Conservation (phyloP, 768 basidiomycete genomes). For the Mrakia blollopis region DNA sequence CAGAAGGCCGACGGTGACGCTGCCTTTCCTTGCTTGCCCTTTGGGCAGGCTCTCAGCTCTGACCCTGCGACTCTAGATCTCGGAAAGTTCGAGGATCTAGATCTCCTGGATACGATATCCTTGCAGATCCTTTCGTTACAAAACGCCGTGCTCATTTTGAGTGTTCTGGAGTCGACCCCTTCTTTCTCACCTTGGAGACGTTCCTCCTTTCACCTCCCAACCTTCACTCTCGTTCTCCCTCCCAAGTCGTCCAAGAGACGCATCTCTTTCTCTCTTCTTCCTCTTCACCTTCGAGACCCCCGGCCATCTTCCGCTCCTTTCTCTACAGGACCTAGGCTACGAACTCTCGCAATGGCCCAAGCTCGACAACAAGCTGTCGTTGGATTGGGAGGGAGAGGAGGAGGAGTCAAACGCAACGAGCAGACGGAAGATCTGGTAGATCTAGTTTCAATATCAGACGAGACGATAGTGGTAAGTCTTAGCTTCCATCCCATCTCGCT, state of each 20-base stretch:
- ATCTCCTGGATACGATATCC: too few species aligned
- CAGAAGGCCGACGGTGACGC: too few species aligned
- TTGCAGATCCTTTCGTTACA: too few species aligned
- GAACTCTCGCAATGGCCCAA: not conserved
- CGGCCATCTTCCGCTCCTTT: not conserved
- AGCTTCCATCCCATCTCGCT: not conserved
- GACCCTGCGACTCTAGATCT: too few species aligned
- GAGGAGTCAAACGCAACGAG: conserved; percentile 24
- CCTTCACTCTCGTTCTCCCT: not conserved
- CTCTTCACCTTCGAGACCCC: not conserved
- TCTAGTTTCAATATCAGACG: conserved; percentile 24
- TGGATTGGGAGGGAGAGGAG: conserved; percentile 8
- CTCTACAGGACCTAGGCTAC: too few species aligned
- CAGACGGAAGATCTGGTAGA: conserved; percentile 28
- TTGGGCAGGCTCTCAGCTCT: too few species aligned
- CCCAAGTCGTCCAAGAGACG: not conserved
- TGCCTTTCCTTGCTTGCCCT: too few species aligned
- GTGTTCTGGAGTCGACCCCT: not conserved
- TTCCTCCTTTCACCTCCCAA: not conserved
- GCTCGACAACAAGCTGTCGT: conserved; percentile 6
- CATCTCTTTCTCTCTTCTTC: not conserved
- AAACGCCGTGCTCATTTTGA: not conserved
- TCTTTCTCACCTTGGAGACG: not conserved
- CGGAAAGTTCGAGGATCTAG: too few species aligned
- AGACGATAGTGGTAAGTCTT: conserved; percentile 25